Evolutionary conservation across 1,284 basidiomycete species (phyloP).

Genomic region (Grifola frondosa): DNA sequence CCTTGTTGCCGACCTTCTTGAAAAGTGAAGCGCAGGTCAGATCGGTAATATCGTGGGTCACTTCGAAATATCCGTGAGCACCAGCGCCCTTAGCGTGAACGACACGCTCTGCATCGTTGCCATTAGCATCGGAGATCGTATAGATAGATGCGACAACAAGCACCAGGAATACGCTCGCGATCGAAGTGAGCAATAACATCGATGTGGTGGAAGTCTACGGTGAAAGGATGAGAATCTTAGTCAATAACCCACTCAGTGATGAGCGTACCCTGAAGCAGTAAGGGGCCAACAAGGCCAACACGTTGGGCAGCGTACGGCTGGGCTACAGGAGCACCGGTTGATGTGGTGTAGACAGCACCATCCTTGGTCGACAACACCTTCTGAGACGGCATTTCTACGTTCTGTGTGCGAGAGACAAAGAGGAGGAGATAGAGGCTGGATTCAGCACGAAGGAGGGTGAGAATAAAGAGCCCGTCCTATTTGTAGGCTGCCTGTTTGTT

Average conservation of each 20-base stretch:
- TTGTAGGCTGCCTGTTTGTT: conserved; percentile 20
- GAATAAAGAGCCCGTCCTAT: conserved; percentile 20
- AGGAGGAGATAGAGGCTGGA: conserved; percentile 16
- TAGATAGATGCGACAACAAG: conserved; percentile 9
- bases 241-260: conserved; percentile 7
- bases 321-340: conserved; percentile 73
- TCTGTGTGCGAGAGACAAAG: conserved; percentile 3
- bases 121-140: neutral
- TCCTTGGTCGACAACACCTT: conserved; percentile 58
- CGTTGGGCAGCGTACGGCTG: conserved; percentile 81
- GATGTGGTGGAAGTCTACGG: conserved; percentile 83
- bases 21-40: conserved; percentile 76
- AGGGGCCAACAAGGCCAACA: conserved; percentile 73
- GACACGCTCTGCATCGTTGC: conserved; percentile 35
- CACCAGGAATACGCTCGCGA: conserved; percentile 87
- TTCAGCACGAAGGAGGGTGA: conserved; percentile 12
- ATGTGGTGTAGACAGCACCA: conserved; percentile 76
- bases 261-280: conserved; percentile 77
- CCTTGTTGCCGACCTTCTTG: conserved; percentile 68
- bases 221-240: conserved; percentile 3
- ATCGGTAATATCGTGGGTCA: conserved; percentile 81
- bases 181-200: conserved; percentile 90
- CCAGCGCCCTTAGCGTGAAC: conserved; percentile 87
- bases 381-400: conserved; percentile 58
- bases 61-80: conserved; percentile 90